These are phyloP conservation scores for Sordariomycetes sp. DNA, from an alignment of 2,329 filamentous ascomycete species.

Conservation along the genomic window DNA sequence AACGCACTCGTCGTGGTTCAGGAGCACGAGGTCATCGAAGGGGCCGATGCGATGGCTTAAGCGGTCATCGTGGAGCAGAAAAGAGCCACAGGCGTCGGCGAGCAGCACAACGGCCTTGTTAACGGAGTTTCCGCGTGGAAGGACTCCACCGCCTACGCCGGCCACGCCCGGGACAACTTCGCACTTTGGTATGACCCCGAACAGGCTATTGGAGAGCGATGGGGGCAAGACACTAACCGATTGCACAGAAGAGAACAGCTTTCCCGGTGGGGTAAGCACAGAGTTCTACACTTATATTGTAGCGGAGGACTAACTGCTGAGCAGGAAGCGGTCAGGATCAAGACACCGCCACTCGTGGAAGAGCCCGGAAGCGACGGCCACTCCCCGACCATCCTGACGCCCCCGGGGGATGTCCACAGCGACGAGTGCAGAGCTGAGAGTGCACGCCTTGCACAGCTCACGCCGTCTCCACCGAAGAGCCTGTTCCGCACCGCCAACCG, in stretches of 20 bases:
- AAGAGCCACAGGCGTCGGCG: neutral
- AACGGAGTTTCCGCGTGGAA: neutral
- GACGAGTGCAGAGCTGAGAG: neutral
- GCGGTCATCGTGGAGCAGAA: neutral
- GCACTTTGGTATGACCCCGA: neutral
- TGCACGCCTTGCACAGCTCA: neutral
- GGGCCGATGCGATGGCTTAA: neutral
- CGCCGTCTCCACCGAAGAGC: constrained; percentile 33
- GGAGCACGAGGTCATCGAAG: neutral
- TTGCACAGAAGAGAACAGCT: neutral
- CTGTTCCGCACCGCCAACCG: constrained; percentile 1
- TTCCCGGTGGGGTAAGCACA: neutral
- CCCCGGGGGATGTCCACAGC: constrained; percentile 1
- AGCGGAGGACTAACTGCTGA: neutral
- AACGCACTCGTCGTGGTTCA: neutral
- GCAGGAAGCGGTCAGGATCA: constrained; percentile 1
- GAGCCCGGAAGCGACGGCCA: neutral
- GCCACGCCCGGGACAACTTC: neutral
- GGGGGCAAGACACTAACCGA: neutral
- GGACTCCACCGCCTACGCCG: neutral
- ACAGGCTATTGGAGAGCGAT: neutral
- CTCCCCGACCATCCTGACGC: neutral
- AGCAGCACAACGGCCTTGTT: neutral
- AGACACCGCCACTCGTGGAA: constrained; percentile 1
- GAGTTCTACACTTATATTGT: neutral